phyloP scores from a whole-genome alignment of 2,329 filamentous ascomycete species.

The Cytospora mali region DNA sequence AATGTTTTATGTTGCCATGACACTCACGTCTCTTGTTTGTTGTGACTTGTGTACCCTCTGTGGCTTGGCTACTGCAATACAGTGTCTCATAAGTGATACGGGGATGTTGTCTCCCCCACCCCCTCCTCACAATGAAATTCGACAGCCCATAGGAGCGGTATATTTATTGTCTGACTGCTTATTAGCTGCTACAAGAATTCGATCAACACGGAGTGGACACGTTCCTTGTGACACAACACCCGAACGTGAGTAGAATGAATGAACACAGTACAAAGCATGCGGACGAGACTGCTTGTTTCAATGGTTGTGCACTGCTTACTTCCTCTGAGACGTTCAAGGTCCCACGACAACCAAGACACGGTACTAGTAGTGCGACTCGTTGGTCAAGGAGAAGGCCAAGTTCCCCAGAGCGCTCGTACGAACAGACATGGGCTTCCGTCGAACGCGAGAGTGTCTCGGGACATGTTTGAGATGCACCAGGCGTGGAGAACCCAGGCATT shows the following conservation, averaged over 20 bases:
- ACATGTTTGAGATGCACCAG: not conserved
- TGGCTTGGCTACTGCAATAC: not conserved
- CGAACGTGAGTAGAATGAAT: not conserved
- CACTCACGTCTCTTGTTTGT: not conserved
- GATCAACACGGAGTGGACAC: not conserved
- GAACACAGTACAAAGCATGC: not conserved
- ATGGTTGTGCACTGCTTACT: not conserved
- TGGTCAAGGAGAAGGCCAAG: not conserved
- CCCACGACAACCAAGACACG: not conserved
- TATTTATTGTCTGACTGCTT: not conserved
- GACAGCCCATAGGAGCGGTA: not conserved
- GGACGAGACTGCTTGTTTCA: not conserved
- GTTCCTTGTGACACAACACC: not conserved
- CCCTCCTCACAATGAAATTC: not conserved
- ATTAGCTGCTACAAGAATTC: not conserved
- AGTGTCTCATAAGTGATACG: too few species aligned
- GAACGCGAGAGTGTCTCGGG: not conserved
- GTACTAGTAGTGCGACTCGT: not conserved
- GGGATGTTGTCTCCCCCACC: too few species aligned
- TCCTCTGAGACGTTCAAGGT: not conserved
- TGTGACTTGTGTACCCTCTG: not conserved
- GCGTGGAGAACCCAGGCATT: not conserved
- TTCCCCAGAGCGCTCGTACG: too few species aligned
- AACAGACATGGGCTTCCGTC: not conserved
- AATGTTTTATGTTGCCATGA: not conserved